Conservation (phyloP, 2,329 filamentous ascomycete species). For the Microascus cirrosus region DNA sequence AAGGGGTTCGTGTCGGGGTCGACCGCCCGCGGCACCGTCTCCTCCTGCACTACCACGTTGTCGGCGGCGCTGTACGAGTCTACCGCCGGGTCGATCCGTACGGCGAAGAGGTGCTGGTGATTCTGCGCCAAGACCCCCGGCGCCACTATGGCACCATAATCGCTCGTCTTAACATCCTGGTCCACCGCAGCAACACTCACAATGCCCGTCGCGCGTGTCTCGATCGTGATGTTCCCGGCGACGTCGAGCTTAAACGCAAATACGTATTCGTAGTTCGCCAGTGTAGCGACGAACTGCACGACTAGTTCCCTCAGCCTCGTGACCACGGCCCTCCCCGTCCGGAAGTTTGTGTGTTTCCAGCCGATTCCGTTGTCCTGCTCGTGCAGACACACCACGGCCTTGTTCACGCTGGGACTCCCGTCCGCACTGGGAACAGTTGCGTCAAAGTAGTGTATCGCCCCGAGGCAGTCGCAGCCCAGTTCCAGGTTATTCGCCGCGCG, state of each 20-base stretch:
- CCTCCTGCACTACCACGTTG: constrained; percentile 36
- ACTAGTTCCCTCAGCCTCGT: constrained; percentile 51
- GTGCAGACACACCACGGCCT: constrained; percentile 56
- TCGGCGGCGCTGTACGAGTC: constrained; percentile 32
- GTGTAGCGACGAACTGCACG: constrained; percentile 57
- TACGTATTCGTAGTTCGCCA: constrained; percentile 59
- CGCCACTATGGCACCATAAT: constrained; percentile 51
- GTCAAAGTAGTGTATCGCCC: constrained; percentile 55
- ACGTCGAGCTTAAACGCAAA: constrained; percentile 47
- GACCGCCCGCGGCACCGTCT: constrained; percentile 22
- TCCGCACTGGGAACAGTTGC: constrained; percentile 36
- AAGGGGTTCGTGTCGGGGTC: constrained; percentile 45
- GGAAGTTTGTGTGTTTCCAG: constrained; percentile 62
- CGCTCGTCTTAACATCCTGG: constrained; percentile 32
- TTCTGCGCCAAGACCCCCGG: constrained; percentile 56
- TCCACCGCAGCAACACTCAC: constrained; percentile 50
- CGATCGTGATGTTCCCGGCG: constrained; percentile 47
- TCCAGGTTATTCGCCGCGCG: constrained; percentile 56
- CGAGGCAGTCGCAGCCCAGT: constrained; percentile 60
- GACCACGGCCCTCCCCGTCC: constrained; percentile 51
- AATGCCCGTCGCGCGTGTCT: constrained; percentile 56
- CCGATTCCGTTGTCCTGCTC: constrained; percentile 61
- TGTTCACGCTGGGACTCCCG: constrained; percentile 38
- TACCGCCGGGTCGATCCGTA: constrained; percentile 54
- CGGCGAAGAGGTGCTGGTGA: constrained; percentile 59